phyloP scores from a whole-genome alignment of 371 early-diverging fungal genomes.

The Phascolomyces articulosus region DNA sequence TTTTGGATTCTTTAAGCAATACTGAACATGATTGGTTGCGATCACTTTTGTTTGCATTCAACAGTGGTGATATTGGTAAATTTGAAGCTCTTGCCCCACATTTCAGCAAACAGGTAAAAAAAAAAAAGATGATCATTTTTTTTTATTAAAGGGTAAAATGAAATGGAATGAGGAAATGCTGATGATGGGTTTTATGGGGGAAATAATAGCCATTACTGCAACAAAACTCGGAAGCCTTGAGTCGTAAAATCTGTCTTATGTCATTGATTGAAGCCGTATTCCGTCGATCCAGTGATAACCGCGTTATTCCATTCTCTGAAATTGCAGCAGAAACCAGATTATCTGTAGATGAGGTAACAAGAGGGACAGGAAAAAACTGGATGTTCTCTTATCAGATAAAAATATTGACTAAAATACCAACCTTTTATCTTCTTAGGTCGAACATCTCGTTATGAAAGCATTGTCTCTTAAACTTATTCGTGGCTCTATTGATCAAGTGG shows the following conservation, averaged over 20 bases:
- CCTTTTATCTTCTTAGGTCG: slow-evolving; percentile 66
- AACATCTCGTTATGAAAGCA: slow-evolving; percentile 97
- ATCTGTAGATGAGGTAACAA: slow-evolving; percentile 67
- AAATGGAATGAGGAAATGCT: not conserved
- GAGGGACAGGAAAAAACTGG: not conserved
- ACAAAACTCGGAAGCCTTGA: slow-evolving; percentile 71
- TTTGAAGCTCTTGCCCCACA: slow-evolving; percentile 82
- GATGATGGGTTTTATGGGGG: slow-evolving; percentile 2
- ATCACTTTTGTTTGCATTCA: slow-evolving; percentile 88
- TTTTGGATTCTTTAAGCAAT: slow-evolving; percentile 80
- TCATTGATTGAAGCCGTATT: slow-evolving; percentile 94
- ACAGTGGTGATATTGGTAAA: slow-evolving; percentile 91
- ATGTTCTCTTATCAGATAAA: not conserved
- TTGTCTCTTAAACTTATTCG: slow-evolving; percentile 89
- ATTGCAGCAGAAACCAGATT: slow-evolving; percentile 90
- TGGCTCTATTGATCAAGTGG: slow-evolving; percentile 96
- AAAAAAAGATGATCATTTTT: not conserved
- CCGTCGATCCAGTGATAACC: slow-evolving; percentile 79
- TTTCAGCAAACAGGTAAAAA: slow-evolving; percentile 72
- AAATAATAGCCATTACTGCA: slow-evolving; percentile 78
- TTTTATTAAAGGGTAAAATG: not conserved
- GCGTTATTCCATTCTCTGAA: slow-evolving; percentile 82
- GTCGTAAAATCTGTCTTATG: slow-evolving; percentile 97
- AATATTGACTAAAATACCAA: not conserved
- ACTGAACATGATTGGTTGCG: slow-evolving; percentile 89